A percentile compares a stretch with the other conserved stretches of the same genome.
Evolutionary conservation across 2,329 filamentous ascomycete species (phyloP).

Genomic region (Ophiocordyceps robertsii): DNA sequence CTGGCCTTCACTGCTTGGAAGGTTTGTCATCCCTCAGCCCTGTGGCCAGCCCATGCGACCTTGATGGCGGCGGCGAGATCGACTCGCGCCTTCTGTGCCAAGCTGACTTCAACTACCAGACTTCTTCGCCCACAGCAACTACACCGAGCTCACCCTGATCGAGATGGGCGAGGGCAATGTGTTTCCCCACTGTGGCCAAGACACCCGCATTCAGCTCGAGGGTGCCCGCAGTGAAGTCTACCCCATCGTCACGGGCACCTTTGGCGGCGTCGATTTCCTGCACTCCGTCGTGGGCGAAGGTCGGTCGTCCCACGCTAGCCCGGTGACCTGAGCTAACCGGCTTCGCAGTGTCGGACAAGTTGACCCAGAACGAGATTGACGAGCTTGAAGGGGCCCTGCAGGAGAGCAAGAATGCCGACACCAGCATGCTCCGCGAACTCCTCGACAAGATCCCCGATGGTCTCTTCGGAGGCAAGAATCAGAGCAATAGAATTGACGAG

Average conservation of each 20-base stretch:
- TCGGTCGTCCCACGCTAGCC: constrained; percentile 11
- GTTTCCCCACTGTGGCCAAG: constrained; percentile 75
- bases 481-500: constrained; percentile 64
- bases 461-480: constrained; percentile 61
- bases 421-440: constrained; percentile 64
- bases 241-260: constrained; percentile 79
- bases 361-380: constrained; percentile 82
- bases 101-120: constrained; percentile 30
- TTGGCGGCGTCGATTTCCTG: constrained; percentile 87
- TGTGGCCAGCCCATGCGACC: no score
- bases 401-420: constrained; percentile 48
- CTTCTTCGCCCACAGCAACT: constrained; percentile 89
- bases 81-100: not conserved
- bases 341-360: constrained; percentile 63
- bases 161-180: constrained; percentile 70
- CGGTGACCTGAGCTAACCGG: not conserved
- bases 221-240: constrained; percentile 57
- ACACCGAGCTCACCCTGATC: constrained; percentile 74
- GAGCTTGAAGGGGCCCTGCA: constrained; percentile 75
- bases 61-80: not conserved
- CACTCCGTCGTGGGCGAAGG: constrained; percentile 68
- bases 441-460: constrained; percentile 72
- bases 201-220: constrained; percentile 55
- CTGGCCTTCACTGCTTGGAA: constrained; percentile 80
- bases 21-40: constrained; percentile 24